These are phyloP conservation scores for Penicillium sclerotigenum DNA, from an alignment of 2,329 filamentous ascomycete species.

Conservation along the genomic window DNA sequence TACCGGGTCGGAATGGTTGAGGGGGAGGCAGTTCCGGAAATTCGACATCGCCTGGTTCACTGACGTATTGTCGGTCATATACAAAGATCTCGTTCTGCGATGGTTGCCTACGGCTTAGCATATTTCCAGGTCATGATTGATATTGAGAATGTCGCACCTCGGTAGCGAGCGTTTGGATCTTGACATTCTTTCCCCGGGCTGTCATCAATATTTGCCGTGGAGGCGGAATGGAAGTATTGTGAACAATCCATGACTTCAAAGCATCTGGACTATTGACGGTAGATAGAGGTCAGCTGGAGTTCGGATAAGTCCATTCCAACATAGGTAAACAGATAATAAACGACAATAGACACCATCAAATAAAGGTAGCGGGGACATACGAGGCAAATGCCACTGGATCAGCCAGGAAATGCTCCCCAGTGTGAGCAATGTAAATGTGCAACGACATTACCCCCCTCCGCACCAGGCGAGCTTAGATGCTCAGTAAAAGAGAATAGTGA, in stretches of 20 bases:
- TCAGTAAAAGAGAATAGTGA: constrained; percentile 21
- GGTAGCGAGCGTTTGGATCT: constrained; percentile 71
- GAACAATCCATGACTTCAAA: constrained; percentile 75
- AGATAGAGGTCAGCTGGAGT: constrained; percentile 20
- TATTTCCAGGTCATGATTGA: neutral
- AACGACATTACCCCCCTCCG: constrained; percentile 68
- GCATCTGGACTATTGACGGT: constrained; percentile 67
- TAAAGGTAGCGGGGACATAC: constrained; percentile 48
- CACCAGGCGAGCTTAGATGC: constrained; percentile 30
- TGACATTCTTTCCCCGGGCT: constrained; percentile 76
- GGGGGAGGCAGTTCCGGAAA: constrained; percentile 53
- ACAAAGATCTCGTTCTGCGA: constrained; percentile 80
- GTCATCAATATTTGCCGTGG: constrained; percentile 86
- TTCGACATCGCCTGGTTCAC: constrained; percentile 46
- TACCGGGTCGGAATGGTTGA: constrained; percentile 57
- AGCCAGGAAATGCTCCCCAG: constrained; percentile 78
- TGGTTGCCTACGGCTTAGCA: neutral
- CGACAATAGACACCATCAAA: neutral
- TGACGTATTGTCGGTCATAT: constrained; percentile 76
- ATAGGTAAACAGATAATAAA: neutral
- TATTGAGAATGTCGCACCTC: constrained; percentile 58
- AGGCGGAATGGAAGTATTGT: constrained; percentile 67
- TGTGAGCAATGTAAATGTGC: constrained; percentile 88
- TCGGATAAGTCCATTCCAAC: constrained; percentile 2
- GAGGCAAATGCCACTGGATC: constrained; percentile 72